Base-by-base conservation (phyloP, 139 green algal species). In the Gonium pectorale region DNA sequence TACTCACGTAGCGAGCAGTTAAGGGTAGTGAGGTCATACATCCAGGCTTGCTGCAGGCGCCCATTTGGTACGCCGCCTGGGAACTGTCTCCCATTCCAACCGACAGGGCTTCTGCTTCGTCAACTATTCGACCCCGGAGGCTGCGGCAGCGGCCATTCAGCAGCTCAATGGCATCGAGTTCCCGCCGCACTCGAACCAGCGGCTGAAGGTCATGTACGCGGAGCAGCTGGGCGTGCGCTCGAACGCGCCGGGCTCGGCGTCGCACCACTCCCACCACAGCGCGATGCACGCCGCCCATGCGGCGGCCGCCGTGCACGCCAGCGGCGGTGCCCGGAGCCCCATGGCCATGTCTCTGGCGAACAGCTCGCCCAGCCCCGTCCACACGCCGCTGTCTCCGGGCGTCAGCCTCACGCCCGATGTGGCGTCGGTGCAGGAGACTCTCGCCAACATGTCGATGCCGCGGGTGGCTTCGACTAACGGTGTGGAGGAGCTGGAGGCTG, bases 81-180 rank as follows among this genome's bases (percentile, higher is more conserved):
- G n/a, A n/a, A n/a, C n/a, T n/a, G n/a, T n/a, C n/a, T n/a, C n/a
- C n/a, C n/a, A n/a, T n/a, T n/a, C n/a, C n/a, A n/a, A n/a, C n/a
- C n/a, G n/a, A n/a, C n/a, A 97, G 94, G 95, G 95, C 43, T 98
- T 97, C 90, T 91, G 86, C 85, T 98, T 98, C 84, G 93, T 98
- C 46, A 96, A 96, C 81, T 98, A 97, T 90, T 92, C 87, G n/a
- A 95, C 89, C 17, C 88, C 89, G 8, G 93, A 94, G 46, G 88
- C 91, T 3, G 96, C 96, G 3, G 89, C 89, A 3, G 85, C 91
- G 8, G 96, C 95, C 7, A 84, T 97, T 69, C 82, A 90, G 41
- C 89, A 95, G 43, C 91, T 98, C 29, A 96, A 98, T 86, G 94
- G 95, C 63, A 91, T 94, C 8, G 96, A 98, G 86, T 98, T 96